Base-by-base conservation (phyloP, 306 rosid genomes). In the Begonia masoniana region DNA sequence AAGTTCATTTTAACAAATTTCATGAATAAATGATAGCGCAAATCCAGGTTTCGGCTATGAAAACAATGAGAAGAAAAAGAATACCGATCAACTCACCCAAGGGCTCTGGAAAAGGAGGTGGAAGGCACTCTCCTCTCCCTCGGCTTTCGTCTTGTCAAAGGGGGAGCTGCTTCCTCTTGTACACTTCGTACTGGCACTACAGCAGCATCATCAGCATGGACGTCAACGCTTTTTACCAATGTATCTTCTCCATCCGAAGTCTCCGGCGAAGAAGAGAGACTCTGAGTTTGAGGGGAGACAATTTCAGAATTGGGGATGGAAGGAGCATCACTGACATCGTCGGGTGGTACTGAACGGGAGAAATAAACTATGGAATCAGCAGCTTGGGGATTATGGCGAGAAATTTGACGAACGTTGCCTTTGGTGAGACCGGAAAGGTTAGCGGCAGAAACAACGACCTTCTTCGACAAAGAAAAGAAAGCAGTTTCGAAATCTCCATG, bases 401-500 rank as follows among this genome's bases (percentile, higher is more conserved):
- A 24, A 64, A 79, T 49, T 55, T 62, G 71, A 59, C 70, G 79
- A 66, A 66, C 53, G 15, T 71, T 68, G 65, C 97, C 97, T 57
- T 71, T 74, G 49, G 96, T 89, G 65, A 85, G 68, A 57, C 94
- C 95, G 61, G 87, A 61, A 52, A 88, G 63, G 62, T 85, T 83
- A 45, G 97, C 82, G 74, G 79, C 82, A 21, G 83, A 76, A 45
- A 85, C 54, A 23, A 91, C 52, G 19, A 76, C 72, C 21, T 63
- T 76, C 61, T 78, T 85, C 14, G 65, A 9, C 17, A 62, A 52
- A 24, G 31, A 39, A 19, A 55, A 10, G 26, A 75, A 52, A 41
- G 82, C 73, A 72, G 78, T 63, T 68, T 72, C 50, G 24, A 84
- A 59, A 41, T 84, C 70, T 0, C 59, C 62, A 23, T 51, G 64